Base-by-base conservation (phyloP, 1,284 basidiomycete species). In the Psilocybe mexicana region DNA sequence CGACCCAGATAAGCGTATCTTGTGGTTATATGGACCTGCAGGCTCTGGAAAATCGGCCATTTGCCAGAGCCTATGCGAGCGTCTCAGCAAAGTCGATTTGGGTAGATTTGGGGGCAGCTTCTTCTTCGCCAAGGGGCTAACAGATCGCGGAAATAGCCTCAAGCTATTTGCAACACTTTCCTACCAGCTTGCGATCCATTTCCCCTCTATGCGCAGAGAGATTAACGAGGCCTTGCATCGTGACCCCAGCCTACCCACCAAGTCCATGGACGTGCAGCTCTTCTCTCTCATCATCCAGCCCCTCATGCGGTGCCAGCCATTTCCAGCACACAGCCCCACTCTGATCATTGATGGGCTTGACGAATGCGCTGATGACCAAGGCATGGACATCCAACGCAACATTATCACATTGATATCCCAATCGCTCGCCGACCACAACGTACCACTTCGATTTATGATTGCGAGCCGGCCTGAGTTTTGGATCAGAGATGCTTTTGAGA, bases 1-100 rank as follows among this genome's bases (percentile, higher is more conserved):
- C n/a, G n/a, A n/a, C n/a, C n/a, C n/a, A n/a, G n/a, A n/a, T n/a
- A n/a, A n/a, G n/a, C n/a, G n/a, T n/a, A n/a, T n/a, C n/a, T n/a
- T n/a, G n/a, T n/a, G n/a, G n/a, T n/a, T 55, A 1, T 48, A 55
- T 18, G 53, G 53, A 1, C 44, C 53, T 12, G 53, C 53, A 10
- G 53, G 53, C 3, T 47, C 44, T 30, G 53, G 53, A 30, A 55
- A 55, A 33, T 47, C 53, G 5, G 36, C 53, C 1, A 47, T 55
- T 18, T 35, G 24, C 12, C 53, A 55, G n/a, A 25, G 14, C 11
- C n/a, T 42, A n/a, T 35, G 24, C 6, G 35, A 40, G 12, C 14
- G 7, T 8, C 49, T 51, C 4, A 10, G 38, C 18, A 6, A 10
- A 24, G 2, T 25, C 8, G 6, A 42, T 11, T 1, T 5, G 11